Evolutionary conservation across 208 protist genomes (phyloP).

Genomic region (Herpetomonas muscarum): DNA sequence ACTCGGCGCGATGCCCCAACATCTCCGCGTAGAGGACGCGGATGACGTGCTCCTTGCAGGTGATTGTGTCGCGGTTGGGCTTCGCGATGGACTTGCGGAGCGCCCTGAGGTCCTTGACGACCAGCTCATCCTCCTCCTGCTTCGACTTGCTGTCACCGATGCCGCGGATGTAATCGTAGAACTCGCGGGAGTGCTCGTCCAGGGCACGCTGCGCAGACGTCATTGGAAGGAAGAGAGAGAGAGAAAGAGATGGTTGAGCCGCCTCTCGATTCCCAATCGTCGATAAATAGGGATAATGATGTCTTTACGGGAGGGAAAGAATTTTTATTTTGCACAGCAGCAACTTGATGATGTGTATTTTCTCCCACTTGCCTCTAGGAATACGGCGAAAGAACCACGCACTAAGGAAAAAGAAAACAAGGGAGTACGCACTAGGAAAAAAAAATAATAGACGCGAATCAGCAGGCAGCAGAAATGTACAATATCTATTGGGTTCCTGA

Average conservation of each 20-base stretch:
- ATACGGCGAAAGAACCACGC: no score
- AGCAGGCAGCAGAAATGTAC: no score
- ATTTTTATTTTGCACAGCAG: no score
- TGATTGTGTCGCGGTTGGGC: slow-evolving; percentile 22
- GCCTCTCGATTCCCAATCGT: no score
- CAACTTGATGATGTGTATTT: no score
- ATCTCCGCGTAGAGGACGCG: slow-evolving; percentile 95
- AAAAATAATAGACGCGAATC: no score
- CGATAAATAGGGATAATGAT: no score
- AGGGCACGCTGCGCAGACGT: slow-evolving; percentile 32
- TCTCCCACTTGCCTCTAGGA: no score
- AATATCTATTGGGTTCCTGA: no score
- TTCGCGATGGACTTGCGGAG: slow-evolving; percentile 11
- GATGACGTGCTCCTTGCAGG: slow-evolving; percentile 85
- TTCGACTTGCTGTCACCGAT: slow-evolving; percentile 72
- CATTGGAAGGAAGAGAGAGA: slow-evolving; percentile 31
- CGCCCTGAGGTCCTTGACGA: slow-evolving; percentile 51
- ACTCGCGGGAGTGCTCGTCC: slow-evolving; percentile 46
- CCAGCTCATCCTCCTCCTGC: slow-evolving; percentile 75
- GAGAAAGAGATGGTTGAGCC: slow-evolving; percentile 1
- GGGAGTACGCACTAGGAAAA: no score
- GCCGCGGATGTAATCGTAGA: slow-evolving; percentile 64
- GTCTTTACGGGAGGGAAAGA: no score
- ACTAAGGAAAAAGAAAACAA: no score
- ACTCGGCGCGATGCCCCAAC: slow-evolving; percentile 88